Evolutionary conservation across 2,329 filamentous ascomycete genomes (phyloP).

Genomic region (Leptodontidium sp.): DNA sequence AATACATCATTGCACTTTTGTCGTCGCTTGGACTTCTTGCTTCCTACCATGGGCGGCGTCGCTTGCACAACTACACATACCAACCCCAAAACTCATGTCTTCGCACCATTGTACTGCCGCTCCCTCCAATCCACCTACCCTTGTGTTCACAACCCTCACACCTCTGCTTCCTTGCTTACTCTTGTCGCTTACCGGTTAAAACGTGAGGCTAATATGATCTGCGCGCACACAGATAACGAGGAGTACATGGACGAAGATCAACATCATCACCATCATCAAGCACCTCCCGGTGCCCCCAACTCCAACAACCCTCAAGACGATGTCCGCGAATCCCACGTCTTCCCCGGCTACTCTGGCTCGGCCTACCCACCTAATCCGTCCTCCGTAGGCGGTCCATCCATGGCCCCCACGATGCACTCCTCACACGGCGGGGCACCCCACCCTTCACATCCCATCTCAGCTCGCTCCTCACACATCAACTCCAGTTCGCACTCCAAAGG

Average conservation of each 20-base stretch:
- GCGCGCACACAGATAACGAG: conserved; percentile 61
- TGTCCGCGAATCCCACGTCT: conserved; percentile 77
- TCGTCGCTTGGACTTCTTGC: conserved; percentile 39
- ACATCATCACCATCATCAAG: conserved; percentile 72
- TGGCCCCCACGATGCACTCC: conserved; percentile 62
- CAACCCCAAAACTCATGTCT: conserved; percentile 43
- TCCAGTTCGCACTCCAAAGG: conserved; percentile 32
- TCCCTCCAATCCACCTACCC: conserved; percentile 26
- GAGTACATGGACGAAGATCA: conserved; percentile 67
- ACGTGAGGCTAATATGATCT: conserved; percentile 45
- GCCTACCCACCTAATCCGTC: conserved; percentile 66
- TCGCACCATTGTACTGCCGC: conserved; percentile 41
- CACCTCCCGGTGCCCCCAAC: conserved; percentile 61
- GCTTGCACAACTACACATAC: conserved; percentile 33
- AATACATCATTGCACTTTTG: conserved; percentile 48
- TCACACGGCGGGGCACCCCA: conserved; percentile 58
- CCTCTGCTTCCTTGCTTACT: conserved; percentile 22
- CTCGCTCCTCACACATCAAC: conserved; percentile 29
- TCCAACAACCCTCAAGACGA: conserved; percentile 63
- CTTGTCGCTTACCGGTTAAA: conserved; percentile 42
- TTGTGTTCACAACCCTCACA: conserved; percentile 28
- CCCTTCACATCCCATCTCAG: conserved; percentile 51
- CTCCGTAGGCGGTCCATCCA: conserved; percentile 62
- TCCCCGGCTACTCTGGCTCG: conserved; percentile 70
- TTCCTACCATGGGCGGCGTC: conserved; percentile 27